These are phyloP conservation scores for Nakazawaea ernobii DNA, from an alignment of 805 yeast genomes.

Conservation along the genomic window DNA sequence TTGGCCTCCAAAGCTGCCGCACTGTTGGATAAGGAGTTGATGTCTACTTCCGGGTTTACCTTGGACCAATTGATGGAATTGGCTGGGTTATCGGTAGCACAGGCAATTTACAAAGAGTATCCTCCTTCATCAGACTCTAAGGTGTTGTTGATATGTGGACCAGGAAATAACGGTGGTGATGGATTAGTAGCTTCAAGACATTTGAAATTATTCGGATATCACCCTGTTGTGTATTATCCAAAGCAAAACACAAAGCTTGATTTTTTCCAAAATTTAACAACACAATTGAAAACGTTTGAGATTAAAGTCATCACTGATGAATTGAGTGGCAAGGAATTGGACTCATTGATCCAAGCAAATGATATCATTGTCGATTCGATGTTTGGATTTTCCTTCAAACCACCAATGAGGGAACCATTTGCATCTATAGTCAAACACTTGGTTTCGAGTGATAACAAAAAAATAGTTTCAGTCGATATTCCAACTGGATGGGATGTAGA, in stretches of 20 bases:
- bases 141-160: constrained; percentile 79
- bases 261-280: constrained; percentile 53
- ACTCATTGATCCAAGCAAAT: constrained; percentile 25
- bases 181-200: constrained; percentile 96
- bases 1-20: constrained; percentile 60
- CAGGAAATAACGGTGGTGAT: constrained; percentile 97
- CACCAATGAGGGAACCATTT: constrained; percentile 82
- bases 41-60: constrained; percentile 79
- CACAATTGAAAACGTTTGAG: constrained; percentile 63
- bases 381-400: constrained; percentile 90
- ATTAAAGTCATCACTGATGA: constrained; percentile 47
- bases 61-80: constrained; percentile 91
- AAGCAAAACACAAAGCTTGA: constrained; percentile 50
- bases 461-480: constrained; percentile 73
- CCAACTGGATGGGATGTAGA: constrained; percentile 99
- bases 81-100: constrained; percentile 93
- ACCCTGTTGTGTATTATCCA: constrained; percentile 78
- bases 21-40: constrained; percentile 74
- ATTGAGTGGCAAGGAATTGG: constrained; percentile 21
- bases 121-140: constrained; percentile 42
- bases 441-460: constrained; percentile 23
- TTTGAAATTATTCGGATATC: constrained; percentile 70
- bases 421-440: constrained; percentile 39
- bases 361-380: constrained; percentile 69
- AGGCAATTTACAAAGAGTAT: constrained; percentile 64